Evolutionary conservation across 2,329 filamentous ascomycete species (phyloP).

Genomic region (Ramularia endophylla): DNA sequence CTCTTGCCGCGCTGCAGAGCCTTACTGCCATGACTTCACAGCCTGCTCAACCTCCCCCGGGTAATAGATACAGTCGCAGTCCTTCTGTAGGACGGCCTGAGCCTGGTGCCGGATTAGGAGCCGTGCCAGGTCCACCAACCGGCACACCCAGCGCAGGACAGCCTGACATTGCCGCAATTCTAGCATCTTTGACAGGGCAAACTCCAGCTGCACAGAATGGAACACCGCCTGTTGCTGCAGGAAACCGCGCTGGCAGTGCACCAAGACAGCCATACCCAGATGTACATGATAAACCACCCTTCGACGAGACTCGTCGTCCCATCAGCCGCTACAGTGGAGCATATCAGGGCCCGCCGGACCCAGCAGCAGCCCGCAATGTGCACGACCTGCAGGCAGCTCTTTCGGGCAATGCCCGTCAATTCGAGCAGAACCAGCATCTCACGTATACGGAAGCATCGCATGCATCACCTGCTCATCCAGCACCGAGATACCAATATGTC

Average conservation of each 20-base stretch:
- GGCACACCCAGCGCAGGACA: slow-evolving; percentile 7
- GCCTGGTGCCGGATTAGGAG: not conserved
- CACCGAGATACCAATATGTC: slow-evolving; percentile 20
- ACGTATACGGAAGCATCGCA: slow-evolving; percentile 14
- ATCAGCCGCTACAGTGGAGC: slow-evolving; percentile 13
- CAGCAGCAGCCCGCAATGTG: slow-evolving; percentile 2
- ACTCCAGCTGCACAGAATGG: slow-evolving; percentile 7
- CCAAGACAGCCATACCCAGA: slow-evolving; percentile 7
- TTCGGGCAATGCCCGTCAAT: slow-evolving; percentile 15
- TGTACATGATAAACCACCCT: not conserved
- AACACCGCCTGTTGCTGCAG: slow-evolving; percentile 12
- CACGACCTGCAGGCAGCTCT: slow-evolving; percentile 15
- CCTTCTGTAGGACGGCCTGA: slow-evolving; percentile 18
- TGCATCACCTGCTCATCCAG: slow-evolving; percentile 9
- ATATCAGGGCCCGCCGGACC: slow-evolving; percentile 4
- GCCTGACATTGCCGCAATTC: slow-evolving; percentile 27
- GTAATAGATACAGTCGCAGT: slow-evolving; percentile 11
- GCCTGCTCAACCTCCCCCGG: not conserved
- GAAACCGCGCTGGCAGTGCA: slow-evolving; percentile 12
- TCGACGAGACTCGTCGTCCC: slow-evolving; percentile 8
- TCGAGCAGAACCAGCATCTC: slow-evolving; percentile 19
- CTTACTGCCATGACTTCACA: slow-evolving; percentile 8
- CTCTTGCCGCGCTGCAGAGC: slow-evolving; percentile 19
- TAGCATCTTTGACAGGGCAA: slow-evolving; percentile 22
- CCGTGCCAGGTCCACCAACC: slow-evolving; percentile 1